Evolutionary conservation across 805 yeast genomes (phyloP), one percentile per base, ranked within the genome.

Genomic region (Zygosaccharomyces lentus): DNA sequence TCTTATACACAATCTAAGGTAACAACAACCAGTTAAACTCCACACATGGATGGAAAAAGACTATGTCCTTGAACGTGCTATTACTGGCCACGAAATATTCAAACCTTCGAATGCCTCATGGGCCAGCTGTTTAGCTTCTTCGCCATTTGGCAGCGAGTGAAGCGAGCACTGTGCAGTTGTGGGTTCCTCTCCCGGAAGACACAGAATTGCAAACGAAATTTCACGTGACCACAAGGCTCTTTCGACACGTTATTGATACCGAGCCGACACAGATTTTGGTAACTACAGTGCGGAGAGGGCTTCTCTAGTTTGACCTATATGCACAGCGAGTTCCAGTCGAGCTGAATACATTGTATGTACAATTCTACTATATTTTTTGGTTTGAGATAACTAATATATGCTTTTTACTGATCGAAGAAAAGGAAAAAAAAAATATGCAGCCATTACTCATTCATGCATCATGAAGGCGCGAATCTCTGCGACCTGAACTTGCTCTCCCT

Each of bases 401-500:
- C 7, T 9, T 26, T 26, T 9, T 9, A 3, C 29, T 25, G 9
- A 26, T 26, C 15, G n/a, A 12, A 6, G n/a, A 12, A 6, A 27
- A 15, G 1, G 10, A 27, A 15, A 16, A 17, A 27, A 7, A 27
- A 13, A 10, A 9, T 27, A 19, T 19, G 9, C 31, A 38, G 17
- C 6, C 27, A 9, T 10, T 25, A 37, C 25, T 25, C 30, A 25
- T 4, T n/a, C 39, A 10, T 24, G 8, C 13, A n/a, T 9, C 37
- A 42, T 23, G 34, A 30, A 10, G 41, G 39, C 5, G 43, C 36
- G 12, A 47, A 37, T 23, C 65, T 53, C 13, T 86, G 83, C 9
- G 86, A 78, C 56, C 72, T 84, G 63, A 87, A 87, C 42, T 88
- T 69, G 58, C 95, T 85, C 1, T 77, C 67, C 48, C 72, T 80